phyloP scores from a whole-genome alignment of 225 moss, liverwort and hornwort genomes.

The Rhytidiadelphus loreus region DNA sequence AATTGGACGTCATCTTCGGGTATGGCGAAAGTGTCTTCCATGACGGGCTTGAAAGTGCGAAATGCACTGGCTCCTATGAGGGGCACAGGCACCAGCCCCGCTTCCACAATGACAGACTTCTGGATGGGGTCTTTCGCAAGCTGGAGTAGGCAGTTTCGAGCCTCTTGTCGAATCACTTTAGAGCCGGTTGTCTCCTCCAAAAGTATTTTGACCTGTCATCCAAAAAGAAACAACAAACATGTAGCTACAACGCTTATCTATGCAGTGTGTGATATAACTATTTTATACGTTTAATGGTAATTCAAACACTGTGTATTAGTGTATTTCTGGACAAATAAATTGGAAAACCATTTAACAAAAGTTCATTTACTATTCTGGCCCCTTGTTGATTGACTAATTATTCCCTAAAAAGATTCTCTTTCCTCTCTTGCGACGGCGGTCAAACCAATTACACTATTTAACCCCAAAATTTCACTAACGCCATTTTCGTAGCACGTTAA shows the following conservation, averaged over 20 bases:
- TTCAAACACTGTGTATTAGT: background rate
- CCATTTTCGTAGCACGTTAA: background rate
- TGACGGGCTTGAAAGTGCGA: conserved; percentile 71
- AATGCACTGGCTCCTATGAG: conserved; percentile 80
- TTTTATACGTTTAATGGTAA: background rate
- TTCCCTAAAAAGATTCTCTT: background rate
- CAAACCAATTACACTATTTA: background rate
- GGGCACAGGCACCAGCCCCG: conserved; percentile 74
- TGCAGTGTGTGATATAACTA: background rate
- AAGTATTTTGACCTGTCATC: conserved; percentile 55
- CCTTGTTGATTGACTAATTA: background rate
- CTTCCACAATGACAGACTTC: conserved; percentile 51
- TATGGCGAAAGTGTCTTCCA: conserved; percentile 62
- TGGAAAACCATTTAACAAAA: background rate
- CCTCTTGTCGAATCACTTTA: conserved; percentile 69
- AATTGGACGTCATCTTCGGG: conserved; percentile 36
- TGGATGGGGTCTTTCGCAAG: conserved; percentile 41
- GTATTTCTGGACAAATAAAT: background rate
- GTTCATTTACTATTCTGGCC: background rate
- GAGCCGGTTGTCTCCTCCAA: conserved; percentile 54
- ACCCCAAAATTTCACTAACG: background rate
- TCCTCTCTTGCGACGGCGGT: background rate
- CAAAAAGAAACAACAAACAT: background rate
- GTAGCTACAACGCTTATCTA: background rate
- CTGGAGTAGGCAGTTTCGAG: conserved; percentile 51